phyloP scores from a whole-genome alignment of 768 basidiomycete genomes.

The Mycena filopes region DNA sequence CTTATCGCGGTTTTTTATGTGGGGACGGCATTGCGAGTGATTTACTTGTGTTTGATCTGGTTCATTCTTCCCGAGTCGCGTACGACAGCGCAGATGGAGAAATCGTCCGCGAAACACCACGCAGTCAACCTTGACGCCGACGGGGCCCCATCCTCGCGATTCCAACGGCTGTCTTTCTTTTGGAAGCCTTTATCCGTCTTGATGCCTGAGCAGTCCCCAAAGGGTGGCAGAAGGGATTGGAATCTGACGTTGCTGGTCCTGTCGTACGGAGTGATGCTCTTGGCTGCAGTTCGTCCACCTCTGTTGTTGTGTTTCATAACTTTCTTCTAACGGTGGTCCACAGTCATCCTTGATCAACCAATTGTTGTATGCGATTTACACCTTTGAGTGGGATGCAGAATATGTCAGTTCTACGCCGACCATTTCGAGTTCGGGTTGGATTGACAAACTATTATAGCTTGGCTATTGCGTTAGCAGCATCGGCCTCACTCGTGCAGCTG shows the following conservation, averaged over 20 bases:
- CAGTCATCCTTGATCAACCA: conserved; percentile 69
- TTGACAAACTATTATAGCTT: conserved; percentile 52
- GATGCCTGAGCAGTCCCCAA: conserved; percentile 49
- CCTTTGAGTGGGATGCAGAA: conserved; percentile 77
- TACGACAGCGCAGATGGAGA: conserved; percentile 58
- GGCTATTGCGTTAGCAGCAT: conserved; percentile 77
- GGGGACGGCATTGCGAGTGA: conserved; percentile 58
- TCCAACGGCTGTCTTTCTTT: conserved; percentile 67
- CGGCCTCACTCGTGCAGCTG: conserved; percentile 63
- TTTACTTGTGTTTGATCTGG: conserved; percentile 62
- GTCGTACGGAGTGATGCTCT: conserved; percentile 60
- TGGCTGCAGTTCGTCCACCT: conserved; percentile 55
- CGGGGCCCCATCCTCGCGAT: conserved; percentile 40
- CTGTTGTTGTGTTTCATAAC: background rate
- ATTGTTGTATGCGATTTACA: conserved; percentile 71
- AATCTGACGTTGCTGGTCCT: conserved; percentile 67
- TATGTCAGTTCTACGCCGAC: conserved; percentile 46
- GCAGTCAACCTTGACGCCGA: conserved; percentile 40
- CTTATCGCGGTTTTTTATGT: conserved; percentile 79
- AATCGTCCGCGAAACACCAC: conserved; percentile 48
- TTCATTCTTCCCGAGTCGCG: conserved; percentile 85
- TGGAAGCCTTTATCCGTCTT: conserved; percentile 79
- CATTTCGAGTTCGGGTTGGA: background rate
- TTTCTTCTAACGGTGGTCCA: background rate
- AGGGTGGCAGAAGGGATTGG: conserved; percentile 68